Percentiles rank a stretch among this genome's conserved stretches.
Conservation (phyloP, 768 basidiomycete species). For the Auriscalpium vulgare region DNA sequence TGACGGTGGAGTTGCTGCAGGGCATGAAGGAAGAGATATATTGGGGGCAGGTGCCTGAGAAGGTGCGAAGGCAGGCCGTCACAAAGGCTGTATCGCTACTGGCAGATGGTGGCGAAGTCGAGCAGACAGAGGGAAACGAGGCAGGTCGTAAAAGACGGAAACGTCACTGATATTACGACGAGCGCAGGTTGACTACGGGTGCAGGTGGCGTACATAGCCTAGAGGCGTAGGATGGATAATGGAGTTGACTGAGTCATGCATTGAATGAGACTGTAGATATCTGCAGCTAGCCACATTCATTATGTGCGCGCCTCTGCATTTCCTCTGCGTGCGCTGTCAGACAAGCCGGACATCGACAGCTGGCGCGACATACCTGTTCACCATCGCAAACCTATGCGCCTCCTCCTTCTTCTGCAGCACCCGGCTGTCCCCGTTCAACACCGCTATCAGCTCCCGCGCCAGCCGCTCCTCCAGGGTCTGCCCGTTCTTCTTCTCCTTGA, state of each 20-base stretch:
- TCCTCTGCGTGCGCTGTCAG: constrained; percentile 1
- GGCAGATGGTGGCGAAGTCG: not conserved
- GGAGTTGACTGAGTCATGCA: too few species aligned
- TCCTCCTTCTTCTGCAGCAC: constrained; percentile 56
- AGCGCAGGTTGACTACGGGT: too few species aligned
- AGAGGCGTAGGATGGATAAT: too few species aligned
- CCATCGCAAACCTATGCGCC: constrained; percentile 61
- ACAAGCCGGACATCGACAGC: not conserved
- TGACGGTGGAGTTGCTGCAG: constrained; percentile 47
- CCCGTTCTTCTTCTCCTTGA: constrained; percentile 42
- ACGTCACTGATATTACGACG: not conserved
- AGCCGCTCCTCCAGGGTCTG: constrained; percentile 58
- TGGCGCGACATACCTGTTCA: constrained; percentile 56
- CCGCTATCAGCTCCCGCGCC: constrained; percentile 69
- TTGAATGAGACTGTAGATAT: too few species aligned
- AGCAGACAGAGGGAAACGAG: not conserved
- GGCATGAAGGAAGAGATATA: constrained; percentile 66
- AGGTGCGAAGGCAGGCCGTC: constrained; percentile 55
- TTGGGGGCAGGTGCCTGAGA: constrained; percentile 76
- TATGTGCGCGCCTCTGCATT: constrained; percentile 11
- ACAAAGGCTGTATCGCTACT: constrained; percentile 14
- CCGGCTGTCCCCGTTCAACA: constrained; percentile 53
- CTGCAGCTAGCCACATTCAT: not conserved
- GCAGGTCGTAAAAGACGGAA: not conserved
- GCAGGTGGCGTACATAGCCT: too few species aligned